Percentiles rank a stretch among this genome's conserved stretches.
phyloP scores from a whole-genome alignment of 2,329 filamentous ascomycete species.

The Cercospora beticola region DNA sequence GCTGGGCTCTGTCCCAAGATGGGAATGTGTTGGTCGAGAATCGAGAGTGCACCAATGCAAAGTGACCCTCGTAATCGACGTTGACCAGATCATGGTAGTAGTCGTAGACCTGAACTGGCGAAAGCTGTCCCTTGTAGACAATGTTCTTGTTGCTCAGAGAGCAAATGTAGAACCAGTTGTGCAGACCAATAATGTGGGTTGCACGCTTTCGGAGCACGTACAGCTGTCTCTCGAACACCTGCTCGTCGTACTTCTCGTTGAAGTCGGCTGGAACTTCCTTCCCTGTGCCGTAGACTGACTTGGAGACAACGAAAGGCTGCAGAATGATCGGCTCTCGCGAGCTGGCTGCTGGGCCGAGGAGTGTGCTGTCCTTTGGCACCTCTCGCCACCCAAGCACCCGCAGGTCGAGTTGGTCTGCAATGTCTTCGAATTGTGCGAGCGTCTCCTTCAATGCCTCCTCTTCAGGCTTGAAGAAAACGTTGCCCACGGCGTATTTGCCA shows the following conservation, averaged over 20 bases:
- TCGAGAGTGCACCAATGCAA: conserved; percentile 92
- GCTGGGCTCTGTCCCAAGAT: conserved; percentile 96
- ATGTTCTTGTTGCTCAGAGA: conserved; percentile 97
- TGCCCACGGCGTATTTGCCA: conserved; percentile 95
- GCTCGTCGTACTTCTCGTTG: conserved; percentile 76
- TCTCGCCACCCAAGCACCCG: conserved; percentile 94
- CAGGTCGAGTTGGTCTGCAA: conserved; percentile 82
- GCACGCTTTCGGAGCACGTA: conserved; percentile 93
- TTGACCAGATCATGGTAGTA: conserved; percentile 98
- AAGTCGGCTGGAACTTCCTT: conserved; percentile 77
- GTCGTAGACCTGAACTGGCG: conserved; percentile 92
- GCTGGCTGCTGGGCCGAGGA: conserved; percentile 87
- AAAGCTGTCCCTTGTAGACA: conserved; percentile 96
- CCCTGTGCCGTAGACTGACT: conserved; percentile 78
- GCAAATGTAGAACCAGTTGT: conserved; percentile 99
- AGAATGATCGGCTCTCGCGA: conserved; percentile 94
- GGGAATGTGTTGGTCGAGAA: conserved; percentile 99
- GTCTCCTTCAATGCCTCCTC: conserved; percentile 86
- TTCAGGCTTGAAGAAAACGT: conserved; percentile 98
- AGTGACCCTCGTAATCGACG: conserved; percentile 95
- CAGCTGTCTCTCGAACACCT: conserved; percentile 85
- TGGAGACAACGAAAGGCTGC: conserved; percentile 90
- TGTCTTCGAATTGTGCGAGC: conserved; percentile 88
- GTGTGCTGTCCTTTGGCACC: conserved; percentile 87
- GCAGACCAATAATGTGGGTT: conserved; percentile 88